These are phyloP conservation scores for Umbelopsis vinacea DNA, from an alignment of 192 early-diverging fungal genomes.

Conservation along the genomic window DNA sequence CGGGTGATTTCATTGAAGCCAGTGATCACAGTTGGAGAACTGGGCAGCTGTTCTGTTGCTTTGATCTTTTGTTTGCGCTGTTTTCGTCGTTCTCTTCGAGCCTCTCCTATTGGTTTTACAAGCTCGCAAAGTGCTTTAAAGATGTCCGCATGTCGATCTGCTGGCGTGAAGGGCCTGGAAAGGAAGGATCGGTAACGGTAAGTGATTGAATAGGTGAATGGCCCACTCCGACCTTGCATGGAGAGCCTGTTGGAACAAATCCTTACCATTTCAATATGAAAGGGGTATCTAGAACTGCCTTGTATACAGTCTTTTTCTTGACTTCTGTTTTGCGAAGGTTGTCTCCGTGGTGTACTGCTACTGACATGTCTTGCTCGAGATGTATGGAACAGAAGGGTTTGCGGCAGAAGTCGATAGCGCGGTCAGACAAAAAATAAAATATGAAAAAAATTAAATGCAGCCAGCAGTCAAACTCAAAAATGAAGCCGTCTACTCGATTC, in stretches of 20 bases:
- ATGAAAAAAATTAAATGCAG: no score
- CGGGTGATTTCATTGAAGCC: constrained; percentile 9
- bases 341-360: background rate
- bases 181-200: background rate
- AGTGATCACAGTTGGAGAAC: background rate
- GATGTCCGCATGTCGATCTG: background rate
- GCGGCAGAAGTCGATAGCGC: background rate
- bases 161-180: constrained; percentile 3
- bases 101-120: background rate
- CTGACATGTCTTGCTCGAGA: background rate
- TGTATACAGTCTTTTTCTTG: background rate
- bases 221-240: background rate
- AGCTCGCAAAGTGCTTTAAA: background rate
- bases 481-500: no score
- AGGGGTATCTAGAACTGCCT: constrained; percentile 5
- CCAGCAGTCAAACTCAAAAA: no score
- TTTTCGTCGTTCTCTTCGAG: background rate
- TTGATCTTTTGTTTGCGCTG: constrained; percentile 11
- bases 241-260: background rate
- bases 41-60: background rate
- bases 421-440: background rate
- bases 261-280: constrained; percentile 19
- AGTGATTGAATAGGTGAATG: background rate
- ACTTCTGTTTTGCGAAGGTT: constrained; percentile 10
- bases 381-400: background rate